Conservation (phyloP, 225 moss, liverwort and hornwort species). For the Asterella californica region DNA sequence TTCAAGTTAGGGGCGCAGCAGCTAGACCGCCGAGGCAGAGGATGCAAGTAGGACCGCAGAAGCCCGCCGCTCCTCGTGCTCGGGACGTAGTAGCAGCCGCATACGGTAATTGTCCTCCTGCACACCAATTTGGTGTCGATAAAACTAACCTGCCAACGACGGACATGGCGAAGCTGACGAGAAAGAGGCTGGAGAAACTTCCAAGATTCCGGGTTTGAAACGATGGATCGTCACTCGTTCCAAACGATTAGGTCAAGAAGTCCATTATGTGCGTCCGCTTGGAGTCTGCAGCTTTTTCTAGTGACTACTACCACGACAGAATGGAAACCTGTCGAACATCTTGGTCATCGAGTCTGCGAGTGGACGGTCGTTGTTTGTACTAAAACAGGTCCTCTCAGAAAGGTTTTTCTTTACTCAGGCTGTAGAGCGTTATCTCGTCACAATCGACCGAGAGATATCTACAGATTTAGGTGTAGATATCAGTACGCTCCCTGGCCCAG, state of each 20-base stretch:
- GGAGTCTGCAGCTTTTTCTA: not conserved
- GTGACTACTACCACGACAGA: not conserved
- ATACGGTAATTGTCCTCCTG: not conserved
- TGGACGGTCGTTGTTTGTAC: not conserved
- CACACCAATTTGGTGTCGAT: slow-evolving; percentile 18
- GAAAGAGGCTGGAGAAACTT: slow-evolving; percentile 17
- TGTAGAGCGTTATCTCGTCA: not conserved
- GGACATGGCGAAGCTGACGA: not conserved
- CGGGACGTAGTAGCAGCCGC: slow-evolving; percentile 1
- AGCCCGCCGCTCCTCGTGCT: slow-evolving; percentile 12
- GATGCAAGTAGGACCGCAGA: not conserved
- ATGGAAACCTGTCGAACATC: not conserved
- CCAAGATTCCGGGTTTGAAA: slow-evolving; percentile 17
- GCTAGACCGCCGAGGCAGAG: slow-evolving; percentile 10
- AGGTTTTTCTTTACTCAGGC: not conserved
- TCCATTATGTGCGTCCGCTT: not conserved
- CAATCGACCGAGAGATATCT: not conserved
- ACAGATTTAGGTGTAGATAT: not conserved
- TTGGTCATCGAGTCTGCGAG: not conserved
- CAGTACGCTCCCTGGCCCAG: not conserved
- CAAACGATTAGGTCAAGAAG: not conserved
- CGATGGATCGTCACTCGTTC: too few species aligned
- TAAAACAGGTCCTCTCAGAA: not conserved
- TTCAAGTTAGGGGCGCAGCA: slow-evolving; percentile 16
- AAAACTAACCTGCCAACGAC: slow-evolving; percentile 12